Percentiles rank a stretch among this genome's conserved stretches.
phyloP scores from a whole-genome alignment of 208 protist species.

The Phytomonas sp. region DNA sequence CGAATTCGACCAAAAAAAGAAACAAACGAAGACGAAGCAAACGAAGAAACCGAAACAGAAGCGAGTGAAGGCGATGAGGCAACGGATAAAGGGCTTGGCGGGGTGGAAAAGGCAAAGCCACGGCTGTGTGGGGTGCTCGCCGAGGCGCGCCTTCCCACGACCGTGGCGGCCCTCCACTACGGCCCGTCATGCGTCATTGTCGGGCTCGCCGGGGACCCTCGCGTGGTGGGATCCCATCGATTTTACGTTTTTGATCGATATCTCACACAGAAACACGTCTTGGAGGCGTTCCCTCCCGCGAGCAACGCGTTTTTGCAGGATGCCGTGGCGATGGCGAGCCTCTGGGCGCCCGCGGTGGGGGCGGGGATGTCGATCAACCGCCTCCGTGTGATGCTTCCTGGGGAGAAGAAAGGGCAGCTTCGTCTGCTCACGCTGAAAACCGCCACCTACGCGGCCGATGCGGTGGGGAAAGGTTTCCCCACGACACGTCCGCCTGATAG shows the following conservation, averaged over 20 bases:
- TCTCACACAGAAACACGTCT: slow-evolving; percentile 15
- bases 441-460: slow-evolving; percentile 8
- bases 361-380: slow-evolving; percentile 19
- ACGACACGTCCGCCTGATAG: too few species aligned
- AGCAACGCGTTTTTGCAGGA: slow-evolving; percentile 25
- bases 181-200: slow-evolving; percentile 23
- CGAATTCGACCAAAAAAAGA: too few species aligned
- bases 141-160: slow-evolving; percentile 14
- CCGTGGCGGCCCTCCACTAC: slow-evolving; percentile 19
- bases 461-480: too few species aligned
- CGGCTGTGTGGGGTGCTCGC: slow-evolving; percentile 13
- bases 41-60: neutral
- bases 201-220: slow-evolving; percentile 20
- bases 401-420: slow-evolving; percentile 28
- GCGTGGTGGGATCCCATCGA: slow-evolving; percentile 16
- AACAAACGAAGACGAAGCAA: neutral
- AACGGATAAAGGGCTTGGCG: slow-evolving; percentile 13
- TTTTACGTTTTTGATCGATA: slow-evolving; percentile 26
- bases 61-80: slow-evolving; percentile 8
- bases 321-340: slow-evolving; percentile 27
- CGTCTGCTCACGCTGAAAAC: slow-evolving; percentile 31
- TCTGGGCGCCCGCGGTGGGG: slow-evolving; percentile 16
- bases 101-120: slow-evolving; percentile 12
- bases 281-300: slow-evolving; percentile 19
- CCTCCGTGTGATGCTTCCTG: slow-evolving; percentile 37